Evolutionary conservation across 129 eudicot genomes (phyloP).

Genomic region (Helianthus annuus): DNA sequence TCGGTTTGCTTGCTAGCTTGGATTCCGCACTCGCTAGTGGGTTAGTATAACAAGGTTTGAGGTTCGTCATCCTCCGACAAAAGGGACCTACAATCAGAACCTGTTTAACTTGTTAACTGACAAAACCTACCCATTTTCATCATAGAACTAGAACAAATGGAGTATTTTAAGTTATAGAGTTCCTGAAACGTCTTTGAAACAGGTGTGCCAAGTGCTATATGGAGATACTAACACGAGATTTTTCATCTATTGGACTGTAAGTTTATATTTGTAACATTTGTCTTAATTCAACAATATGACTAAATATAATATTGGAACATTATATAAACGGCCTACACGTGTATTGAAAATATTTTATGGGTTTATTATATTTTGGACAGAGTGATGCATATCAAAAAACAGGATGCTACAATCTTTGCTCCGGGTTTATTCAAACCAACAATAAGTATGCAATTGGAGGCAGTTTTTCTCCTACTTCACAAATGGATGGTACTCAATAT

Average conservation of each 20-base stretch:
- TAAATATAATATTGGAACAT: background rate
- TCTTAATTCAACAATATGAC: too few species aligned
- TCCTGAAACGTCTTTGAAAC: slow-evolving; percentile 15
- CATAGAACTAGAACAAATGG: background rate
- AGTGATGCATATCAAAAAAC: slow-evolving; percentile 93
- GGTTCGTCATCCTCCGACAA: too few species aligned
- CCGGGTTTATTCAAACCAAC: slow-evolving; percentile 74
- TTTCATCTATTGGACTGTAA: slow-evolving; percentile 92
- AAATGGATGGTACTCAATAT: slow-evolving; percentile 54
- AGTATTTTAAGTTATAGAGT: too few species aligned
- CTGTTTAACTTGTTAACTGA: too few species aligned
- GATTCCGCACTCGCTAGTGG: too few species aligned
- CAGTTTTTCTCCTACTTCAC: slow-evolving; percentile 60
- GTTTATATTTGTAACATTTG: too few species aligned
- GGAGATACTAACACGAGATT: slow-evolving; percentile 81
- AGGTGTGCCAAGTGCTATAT: slow-evolving; percentile 79
- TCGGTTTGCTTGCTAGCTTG: too few species aligned
- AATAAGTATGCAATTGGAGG: slow-evolving; percentile 74
- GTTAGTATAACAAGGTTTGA: too few species aligned
- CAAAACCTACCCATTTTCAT: too few species aligned
- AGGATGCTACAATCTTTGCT: slow-evolving; percentile 88
- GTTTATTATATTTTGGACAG: slow-evolving; percentile 38
- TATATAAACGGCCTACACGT: background rate
- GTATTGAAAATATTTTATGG: too few species aligned
- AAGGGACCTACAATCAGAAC: too few species aligned